A percentile compares a stretch with the other conserved stretches of the same genome.
These are phyloP conservation scores for Cryptococcus amylolentus DNA, from an alignment of 1,284 basidiomycete species.

Conservation along the genomic window DNA sequence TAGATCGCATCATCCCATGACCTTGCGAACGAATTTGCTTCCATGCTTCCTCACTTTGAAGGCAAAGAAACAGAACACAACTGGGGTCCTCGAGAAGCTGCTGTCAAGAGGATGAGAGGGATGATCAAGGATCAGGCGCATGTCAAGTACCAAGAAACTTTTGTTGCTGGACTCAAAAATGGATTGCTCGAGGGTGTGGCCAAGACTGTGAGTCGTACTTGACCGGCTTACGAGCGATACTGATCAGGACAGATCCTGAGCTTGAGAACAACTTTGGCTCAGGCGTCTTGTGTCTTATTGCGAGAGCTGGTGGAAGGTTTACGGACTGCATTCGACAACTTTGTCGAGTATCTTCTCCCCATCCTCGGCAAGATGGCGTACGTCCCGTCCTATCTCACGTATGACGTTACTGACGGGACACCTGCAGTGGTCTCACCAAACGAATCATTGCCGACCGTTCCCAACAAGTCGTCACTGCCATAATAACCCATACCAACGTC, in stretches of 20 bases:
- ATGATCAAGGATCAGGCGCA: conserved; percentile 86
- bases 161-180: conserved; percentile 69
- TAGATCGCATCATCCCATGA: conserved; percentile 81
- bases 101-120: conserved; percentile 76
- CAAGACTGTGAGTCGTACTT: conserved; percentile 68
- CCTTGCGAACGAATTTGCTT: conserved; percentile 75
- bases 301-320: conserved; percentile 69
- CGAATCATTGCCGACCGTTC: conserved; percentile 85
- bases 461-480: conserved; percentile 65
- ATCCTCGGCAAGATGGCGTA: conserved; percentile 74
- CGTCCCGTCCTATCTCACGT: conserved; percentile 4
- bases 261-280: conserved; percentile 85
- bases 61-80: conserved; percentile 97
- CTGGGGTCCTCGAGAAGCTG: conserved; percentile 79
- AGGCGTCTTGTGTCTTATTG: conserved; percentile 75
- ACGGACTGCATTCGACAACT: conserved; percentile 68
- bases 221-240: background rate
- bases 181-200: conserved; percentile 76
- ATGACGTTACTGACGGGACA: no score
- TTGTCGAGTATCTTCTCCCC: conserved; percentile 69
- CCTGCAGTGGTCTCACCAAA: conserved; percentile 75
- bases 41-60: conserved; percentile 78
- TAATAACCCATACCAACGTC: conserved; percentile 69
- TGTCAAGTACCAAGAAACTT: conserved; percentile 66
- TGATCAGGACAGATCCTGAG: conserved; percentile 64